A percentile compares a stretch with the other conserved stretches of the same genome.
Conservation (phyloP, 148 eudicot species). For the Persicaria tinctoria region DNA sequence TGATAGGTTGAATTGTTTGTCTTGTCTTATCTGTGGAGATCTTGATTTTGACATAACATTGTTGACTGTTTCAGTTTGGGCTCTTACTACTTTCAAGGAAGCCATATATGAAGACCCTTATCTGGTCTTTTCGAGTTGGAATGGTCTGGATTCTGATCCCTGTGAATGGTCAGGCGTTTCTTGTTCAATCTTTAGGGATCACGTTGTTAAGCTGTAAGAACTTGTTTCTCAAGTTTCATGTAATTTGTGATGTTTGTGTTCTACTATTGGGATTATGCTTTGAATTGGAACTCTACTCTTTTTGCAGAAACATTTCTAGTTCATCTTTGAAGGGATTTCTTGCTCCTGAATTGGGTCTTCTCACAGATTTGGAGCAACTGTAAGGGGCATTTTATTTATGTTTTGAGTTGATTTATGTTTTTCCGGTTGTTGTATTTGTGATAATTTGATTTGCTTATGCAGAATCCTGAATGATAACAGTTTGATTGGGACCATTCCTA, state of each 20-base stretch:
- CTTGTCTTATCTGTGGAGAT: background rate
- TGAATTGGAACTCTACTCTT: background rate
- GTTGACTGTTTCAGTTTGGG: constrained; percentile 44
- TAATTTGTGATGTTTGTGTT: background rate
- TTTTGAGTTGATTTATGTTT: background rate
- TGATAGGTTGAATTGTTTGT: background rate
- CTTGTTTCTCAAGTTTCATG: background rate
- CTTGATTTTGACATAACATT: constrained; percentile 9
- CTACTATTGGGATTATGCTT: background rate
- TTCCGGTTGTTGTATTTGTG: background rate
- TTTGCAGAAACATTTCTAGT: constrained; percentile 75
- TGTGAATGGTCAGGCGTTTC: constrained; percentile 78
- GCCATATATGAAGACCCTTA: constrained; percentile 84
- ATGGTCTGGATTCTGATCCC: constrained; percentile 68
- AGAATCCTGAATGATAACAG: constrained; percentile 74
- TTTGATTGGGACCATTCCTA: constrained; percentile 77
- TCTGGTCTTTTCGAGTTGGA: constrained; percentile 79
- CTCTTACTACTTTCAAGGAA: constrained; percentile 70
- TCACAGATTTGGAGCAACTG: constrained; percentile 61
- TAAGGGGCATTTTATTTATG: constrained; percentile 24
- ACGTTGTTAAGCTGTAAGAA: constrained; percentile 74
- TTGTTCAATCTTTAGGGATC: constrained; percentile 52
- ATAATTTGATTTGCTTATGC: constrained; percentile 6
- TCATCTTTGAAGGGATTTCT: constrained; percentile 78
- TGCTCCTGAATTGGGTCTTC: constrained; percentile 59